Base-by-base conservation (phyloP, 1,139 yeast genomes). In the Kodamaea alishanica region DNA sequence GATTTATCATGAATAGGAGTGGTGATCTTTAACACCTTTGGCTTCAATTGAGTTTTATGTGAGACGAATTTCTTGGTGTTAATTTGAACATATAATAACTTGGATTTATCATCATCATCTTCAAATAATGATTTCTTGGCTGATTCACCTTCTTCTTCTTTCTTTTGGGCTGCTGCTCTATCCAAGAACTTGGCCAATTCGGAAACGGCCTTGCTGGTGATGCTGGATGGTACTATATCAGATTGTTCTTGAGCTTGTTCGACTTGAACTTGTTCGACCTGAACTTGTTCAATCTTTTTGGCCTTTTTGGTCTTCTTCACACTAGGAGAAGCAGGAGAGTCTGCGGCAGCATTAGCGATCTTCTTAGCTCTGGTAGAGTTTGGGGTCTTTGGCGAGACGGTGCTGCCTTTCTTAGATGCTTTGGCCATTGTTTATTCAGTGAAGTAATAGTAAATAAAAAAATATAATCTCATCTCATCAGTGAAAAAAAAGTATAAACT, bases 41-140 rank as follows among this genome's bases (percentile, higher is more conserved):
- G 94, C 64, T 89, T 89, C 55, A 88, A 77, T 42, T 72, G 71
- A 47, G 84, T 81, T 53, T 78, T 75, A 33, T 77, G 66, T 5
- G 84, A 63, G 52, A 80, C 77, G 50, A 75, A 84, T 55, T 82
- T 81, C 56, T 79, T 80, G 48, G 80, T 70, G 32, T 81, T 77
- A 46, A 89, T 63, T 50, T 80, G 84, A 41, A 88, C 64, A 48
- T 71, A 79, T 50, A 73, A 67, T 50, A 67, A 68, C 33, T 65
- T 61, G 25, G 70, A 76, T 34, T 77, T 84, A 42, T 73, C 82
- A 28, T 76, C 81, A 40, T 75, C 69, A 34, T 65, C 63, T 22
- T 60, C 58, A 37, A 68, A 69, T 48, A 70, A 62, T 33, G 62
- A 50, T 49, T 58, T 44, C 44, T 53, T 53, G 15, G 56, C 63